Percentiles rank a stretch among this genome's conserved stretches.
phyloP scores from a whole-genome alignment of 345 rosid species.

The Brassica rapa region DNA sequence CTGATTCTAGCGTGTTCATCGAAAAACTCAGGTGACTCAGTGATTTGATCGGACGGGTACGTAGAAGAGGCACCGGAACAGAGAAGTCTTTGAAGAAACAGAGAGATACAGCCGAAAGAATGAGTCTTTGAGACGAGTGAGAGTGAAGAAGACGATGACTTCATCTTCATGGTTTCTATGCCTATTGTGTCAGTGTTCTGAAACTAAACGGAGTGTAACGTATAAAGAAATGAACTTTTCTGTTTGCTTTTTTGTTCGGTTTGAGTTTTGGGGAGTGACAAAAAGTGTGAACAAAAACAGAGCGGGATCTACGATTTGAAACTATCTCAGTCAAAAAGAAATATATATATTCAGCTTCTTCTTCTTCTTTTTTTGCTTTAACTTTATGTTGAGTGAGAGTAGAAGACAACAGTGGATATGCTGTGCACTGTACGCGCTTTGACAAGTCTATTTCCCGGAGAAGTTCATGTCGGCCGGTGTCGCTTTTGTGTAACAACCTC shows the following conservation, averaged over 20 bases:
- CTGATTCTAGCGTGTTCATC: neutral
- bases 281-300: constrained; percentile 22
- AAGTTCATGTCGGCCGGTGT: constrained; percentile 35
- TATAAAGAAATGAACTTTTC: constrained; percentile 22
- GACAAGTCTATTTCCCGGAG: constrained; percentile 58
- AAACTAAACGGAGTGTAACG: constrained; percentile 35
- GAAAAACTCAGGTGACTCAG: constrained; percentile 27
- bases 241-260: neutral
- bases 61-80: constrained; percentile 58
- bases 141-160: constrained; percentile 45
- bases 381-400: neutral
- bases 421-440: constrained; percentile 49
- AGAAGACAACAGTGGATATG: constrained; percentile 21
- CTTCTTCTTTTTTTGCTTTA: neutral
- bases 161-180: constrained; percentile 46
- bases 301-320: constrained; percentile 65
- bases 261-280: constrained; percentile 13
- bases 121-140: constrained; percentile 43
- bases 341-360: neutral
- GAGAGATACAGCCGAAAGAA: constrained; percentile 49
- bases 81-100: constrained; percentile 58
- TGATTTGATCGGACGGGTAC: constrained; percentile 56
- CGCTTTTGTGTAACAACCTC: constrained; percentile 28
- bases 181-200: constrained; percentile 23
- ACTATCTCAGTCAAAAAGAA: constrained; percentile 29